These are phyloP conservation scores for Angomonas ambiguus DNA, from an alignment of 208 protist genomes.

Conservation along the genomic window DNA sequence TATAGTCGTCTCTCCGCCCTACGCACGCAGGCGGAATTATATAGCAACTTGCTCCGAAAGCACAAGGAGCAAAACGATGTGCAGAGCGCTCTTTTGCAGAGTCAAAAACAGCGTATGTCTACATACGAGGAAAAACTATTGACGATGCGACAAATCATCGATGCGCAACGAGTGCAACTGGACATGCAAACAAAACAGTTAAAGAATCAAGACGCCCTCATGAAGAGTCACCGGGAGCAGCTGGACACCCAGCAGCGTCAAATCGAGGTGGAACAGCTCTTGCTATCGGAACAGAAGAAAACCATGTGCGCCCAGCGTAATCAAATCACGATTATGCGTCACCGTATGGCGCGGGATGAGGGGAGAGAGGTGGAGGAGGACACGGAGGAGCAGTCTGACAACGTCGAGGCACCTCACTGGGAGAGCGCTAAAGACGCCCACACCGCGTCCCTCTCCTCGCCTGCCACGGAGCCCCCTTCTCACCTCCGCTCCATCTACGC, in stretches of 20 bases:
- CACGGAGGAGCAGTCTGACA: neutral
- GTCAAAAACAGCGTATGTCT: constrained; percentile 74
- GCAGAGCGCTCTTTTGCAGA: constrained; percentile 67
- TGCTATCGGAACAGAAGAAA: constrained; percentile 61
- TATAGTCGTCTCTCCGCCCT: constrained; percentile 66
- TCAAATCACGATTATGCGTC: constrained; percentile 57
- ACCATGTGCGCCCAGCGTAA: constrained; percentile 66
- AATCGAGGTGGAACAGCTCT: constrained; percentile 68
- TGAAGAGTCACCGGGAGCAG: constrained; percentile 41
- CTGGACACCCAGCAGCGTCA: constrained; percentile 46
- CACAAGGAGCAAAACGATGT: constrained; percentile 87
- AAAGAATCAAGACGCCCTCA: constrained; percentile 41
- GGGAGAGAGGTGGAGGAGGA: neutral
- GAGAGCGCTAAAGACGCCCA: neutral
- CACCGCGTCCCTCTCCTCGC: neutral
- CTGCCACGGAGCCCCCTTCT: neutral
- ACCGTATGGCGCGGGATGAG: constrained; percentile 23
- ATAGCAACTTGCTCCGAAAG: constrained; percentile 72
- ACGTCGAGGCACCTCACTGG: neutral
- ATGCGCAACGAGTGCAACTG: constrained; percentile 56
- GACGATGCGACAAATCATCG: constrained; percentile 84
- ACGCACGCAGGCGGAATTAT: constrained; percentile 72
- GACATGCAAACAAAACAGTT: constrained; percentile 52
- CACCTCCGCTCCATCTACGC: constrained; percentile 13
- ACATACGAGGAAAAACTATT: constrained; percentile 79